Conservation (phyloP, 2,329 filamentous ascomycete genomes). For the Alternaria novae-zelandiae region DNA sequence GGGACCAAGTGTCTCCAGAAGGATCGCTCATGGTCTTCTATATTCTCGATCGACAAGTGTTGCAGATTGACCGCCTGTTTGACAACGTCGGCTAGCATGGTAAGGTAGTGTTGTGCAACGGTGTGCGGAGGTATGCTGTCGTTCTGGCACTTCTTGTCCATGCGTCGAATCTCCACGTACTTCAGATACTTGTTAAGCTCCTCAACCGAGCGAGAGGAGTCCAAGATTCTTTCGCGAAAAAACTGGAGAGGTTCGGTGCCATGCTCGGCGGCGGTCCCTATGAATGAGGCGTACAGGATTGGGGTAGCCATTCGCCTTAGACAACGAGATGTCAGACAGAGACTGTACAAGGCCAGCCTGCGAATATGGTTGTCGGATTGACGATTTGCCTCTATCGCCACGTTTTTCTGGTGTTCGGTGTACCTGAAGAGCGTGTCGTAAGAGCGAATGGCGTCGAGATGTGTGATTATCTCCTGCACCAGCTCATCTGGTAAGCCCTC, state of each 20-base stretch:
- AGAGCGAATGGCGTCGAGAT: constrained; percentile 23
- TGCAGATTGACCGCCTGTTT: constrained; percentile 24
- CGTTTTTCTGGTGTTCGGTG: background rate
- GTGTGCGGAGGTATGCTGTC: background rate
- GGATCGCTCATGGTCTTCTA: constrained; percentile 21
- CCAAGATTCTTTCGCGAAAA: constrained; percentile 24
- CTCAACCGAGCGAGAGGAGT: background rate
- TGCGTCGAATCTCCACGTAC: constrained; percentile 36
- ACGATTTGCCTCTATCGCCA: constrained; percentile 21
- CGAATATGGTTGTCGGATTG: constrained; percentile 32
- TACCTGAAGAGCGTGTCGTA: constrained; percentile 26
- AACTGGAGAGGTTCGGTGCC: constrained; percentile 20
- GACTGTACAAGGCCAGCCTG: constrained; percentile 20
- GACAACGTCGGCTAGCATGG: constrained; percentile 26
- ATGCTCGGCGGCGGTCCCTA: constrained; percentile 19
- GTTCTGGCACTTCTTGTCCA: constrained; percentile 12
- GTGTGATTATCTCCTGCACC: constrained; percentile 22
- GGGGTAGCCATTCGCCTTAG: constrained; percentile 28
- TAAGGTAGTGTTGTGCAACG: constrained; percentile 25
- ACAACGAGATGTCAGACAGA: constrained; percentile 26
- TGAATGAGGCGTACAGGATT: constrained; percentile 31
- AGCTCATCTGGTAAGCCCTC: constrained; percentile 32
- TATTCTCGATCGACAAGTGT: constrained; percentile 28
- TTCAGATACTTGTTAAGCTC: constrained; percentile 10
- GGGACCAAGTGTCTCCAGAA: constrained; percentile 29